phyloP scores from a whole-genome alignment of 352 stramenopile species.

The Phytophthora syringae region DNA sequence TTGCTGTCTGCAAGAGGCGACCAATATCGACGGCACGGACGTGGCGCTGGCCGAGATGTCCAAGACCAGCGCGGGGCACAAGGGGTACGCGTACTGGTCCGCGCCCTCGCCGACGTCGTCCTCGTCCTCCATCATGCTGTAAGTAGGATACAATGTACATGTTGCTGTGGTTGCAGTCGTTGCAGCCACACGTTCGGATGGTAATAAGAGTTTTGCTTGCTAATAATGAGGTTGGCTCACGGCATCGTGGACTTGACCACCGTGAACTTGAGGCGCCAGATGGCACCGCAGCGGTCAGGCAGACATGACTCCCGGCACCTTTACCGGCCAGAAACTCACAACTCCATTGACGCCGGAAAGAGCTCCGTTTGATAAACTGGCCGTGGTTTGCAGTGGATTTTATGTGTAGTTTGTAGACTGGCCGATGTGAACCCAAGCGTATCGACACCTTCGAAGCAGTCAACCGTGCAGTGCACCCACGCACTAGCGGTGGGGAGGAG shows the following conservation, averaged over 20 bases:
- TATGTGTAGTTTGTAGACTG: no score
- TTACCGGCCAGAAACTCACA: constrained; percentile 7
- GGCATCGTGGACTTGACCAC: constrained; percentile 14
- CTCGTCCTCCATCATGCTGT: constrained; percentile 26
- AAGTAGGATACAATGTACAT: constrained; percentile 1
- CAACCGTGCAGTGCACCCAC: neutral
- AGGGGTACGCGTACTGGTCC: constrained; percentile 24
- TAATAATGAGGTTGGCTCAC: no score
- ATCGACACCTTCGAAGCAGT: constrained; percentile 6
- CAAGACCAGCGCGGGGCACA: constrained; percentile 5
- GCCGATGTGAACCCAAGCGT: no score
- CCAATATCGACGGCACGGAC: constrained; percentile 28
- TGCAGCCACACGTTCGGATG: constrained; percentile 3
- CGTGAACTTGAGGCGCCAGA: no score
- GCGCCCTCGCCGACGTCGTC: constrained; percentile 26
- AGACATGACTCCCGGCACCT: constrained; percentile 1
- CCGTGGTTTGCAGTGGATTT: no score
- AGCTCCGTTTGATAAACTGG: no score
- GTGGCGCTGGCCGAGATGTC: constrained; percentile 32
- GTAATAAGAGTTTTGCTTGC: constrained; percentile 24
- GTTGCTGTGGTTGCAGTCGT: constrained; percentile 14
- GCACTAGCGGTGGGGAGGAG: no score
- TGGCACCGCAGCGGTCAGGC: neutral
- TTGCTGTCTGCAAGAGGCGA: constrained; percentile 25
- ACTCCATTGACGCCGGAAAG: no score